Conservation (phyloP, 1,284 basidiomycete species). For the Erythrobasidium hasegawianum region DNA sequence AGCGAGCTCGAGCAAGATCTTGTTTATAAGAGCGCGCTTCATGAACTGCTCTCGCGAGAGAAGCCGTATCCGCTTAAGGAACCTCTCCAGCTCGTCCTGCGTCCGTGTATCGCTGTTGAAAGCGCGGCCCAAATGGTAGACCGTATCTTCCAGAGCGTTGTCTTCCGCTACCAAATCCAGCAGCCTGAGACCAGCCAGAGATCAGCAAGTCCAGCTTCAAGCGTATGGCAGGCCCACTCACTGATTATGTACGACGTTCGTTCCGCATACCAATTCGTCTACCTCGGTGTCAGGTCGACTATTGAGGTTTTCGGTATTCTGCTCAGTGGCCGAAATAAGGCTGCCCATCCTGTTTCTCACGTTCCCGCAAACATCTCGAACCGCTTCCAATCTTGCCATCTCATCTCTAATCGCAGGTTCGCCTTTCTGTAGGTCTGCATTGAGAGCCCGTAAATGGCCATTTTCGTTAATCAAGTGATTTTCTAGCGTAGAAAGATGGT, state of each 20-base stretch:
- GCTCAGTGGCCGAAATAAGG: constrained; percentile 63
- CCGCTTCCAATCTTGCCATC: constrained; percentile 88
- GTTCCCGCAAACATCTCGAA: constrained; percentile 81
- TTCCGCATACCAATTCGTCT: constrained; percentile 89
- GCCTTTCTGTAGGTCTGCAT: constrained; percentile 77
- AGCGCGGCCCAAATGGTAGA: constrained; percentile 92
- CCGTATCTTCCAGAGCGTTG: constrained; percentile 94
- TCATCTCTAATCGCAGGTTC: constrained; percentile 92
- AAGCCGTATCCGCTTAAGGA: constrained; percentile 80
- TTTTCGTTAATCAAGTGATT: constrained; percentile 65
- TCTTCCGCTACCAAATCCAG: constrained; percentile 97
- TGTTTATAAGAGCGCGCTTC: constrained; percentile 55
- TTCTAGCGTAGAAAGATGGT: constrained; percentile 64
- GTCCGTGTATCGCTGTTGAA: constrained; percentile 67
- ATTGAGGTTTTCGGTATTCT: constrained; percentile 64
- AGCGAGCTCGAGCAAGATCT: constrained; percentile 42
- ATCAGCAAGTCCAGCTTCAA: not conserved
- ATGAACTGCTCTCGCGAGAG: constrained; percentile 92
- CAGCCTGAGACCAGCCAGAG: too few relatives aligned
- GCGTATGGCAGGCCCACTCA: constrained; percentile 53
- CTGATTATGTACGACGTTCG: constrained; percentile 95
- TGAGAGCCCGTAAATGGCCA: constrained; percentile 70
- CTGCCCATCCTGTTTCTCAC: constrained; percentile 65
- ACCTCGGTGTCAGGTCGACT: constrained; percentile 74
- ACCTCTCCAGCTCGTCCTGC: constrained; percentile 84